Evolutionary conservation across 2,329 filamentous ascomycete species (phyloP), one percentile per base, ranked within the genome.

Genomic region (Kalmusia sp.): DNA sequence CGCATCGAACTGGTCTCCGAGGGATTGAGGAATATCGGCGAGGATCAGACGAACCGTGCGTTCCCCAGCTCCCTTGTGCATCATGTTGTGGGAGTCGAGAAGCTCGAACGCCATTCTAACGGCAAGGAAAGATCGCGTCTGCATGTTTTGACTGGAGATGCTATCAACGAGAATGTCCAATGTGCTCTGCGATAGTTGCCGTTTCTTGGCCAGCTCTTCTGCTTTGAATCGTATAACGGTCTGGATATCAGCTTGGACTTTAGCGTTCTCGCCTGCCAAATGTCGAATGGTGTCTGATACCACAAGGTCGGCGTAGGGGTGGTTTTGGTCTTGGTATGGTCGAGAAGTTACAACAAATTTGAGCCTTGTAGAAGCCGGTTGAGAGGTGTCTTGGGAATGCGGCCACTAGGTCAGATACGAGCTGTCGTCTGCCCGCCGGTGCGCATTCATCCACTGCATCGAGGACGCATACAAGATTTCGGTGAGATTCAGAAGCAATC

Each of bases 71-170:
- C 45, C 33, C 19, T 48, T 25, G 2, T 39, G 33, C 33, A 48
- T 48, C 14, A 37, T 11, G 3, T 24, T 9, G 12, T 48, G 45
- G 2, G 45, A 48, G 7, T 39, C 45, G 9, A 48, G 33, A 24
- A 48, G 45, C 33, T 48, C 45, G 8, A 48, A 48, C 22, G 45
- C 33, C 45, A 48, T 48, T 11, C 35, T 31, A 30, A 48, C 45
- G 9, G 45, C 45, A 19, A 48, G 27, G 14, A 48, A 48, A 3
- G 45, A 48, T 21, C 45, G 37, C 3, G 45, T 48, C 24, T 48
- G 22, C 9, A 30, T 2, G 6, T 48, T 48, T 15, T 48, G 45
- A 22, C 6, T 31, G n/a, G 35, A 38, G n/a, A 48, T 38, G 2
- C 6, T n/a, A 28, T 48, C 22, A 17, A 39, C 33, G 6, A 48